phyloP scores from a whole-genome alignment of 2,329 filamentous ascomycete species.

The Emydomyces testavorans region DNA sequence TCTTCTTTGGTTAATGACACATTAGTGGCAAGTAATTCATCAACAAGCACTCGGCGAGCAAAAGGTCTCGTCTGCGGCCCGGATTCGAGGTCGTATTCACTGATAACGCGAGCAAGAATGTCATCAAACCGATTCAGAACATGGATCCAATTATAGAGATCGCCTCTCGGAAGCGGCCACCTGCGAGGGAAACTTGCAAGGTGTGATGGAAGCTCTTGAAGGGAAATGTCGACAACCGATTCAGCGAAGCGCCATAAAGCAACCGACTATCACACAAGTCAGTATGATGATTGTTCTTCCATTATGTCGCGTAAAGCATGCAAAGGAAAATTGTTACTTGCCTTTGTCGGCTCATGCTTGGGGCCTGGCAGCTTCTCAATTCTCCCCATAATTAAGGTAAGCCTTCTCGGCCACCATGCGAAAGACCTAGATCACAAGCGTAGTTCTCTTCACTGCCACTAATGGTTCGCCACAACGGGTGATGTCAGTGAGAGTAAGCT shows the following conservation, averaged over 20 bases:
- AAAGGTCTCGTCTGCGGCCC: conserved; percentile 75
- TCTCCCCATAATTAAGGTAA: conserved; percentile 38
- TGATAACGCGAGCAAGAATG: conserved; percentile 70
- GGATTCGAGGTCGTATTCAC: conserved; percentile 64
- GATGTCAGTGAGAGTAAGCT: conserved; percentile 5
- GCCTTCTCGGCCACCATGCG: conserved; percentile 33
- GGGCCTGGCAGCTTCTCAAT: conserved; percentile 43
- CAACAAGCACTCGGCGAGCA: conserved; percentile 30
- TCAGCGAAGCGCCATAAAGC: conserved; percentile 74
- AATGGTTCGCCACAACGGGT: conserved; percentile 10
- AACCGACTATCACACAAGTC: conserved; percentile 54
- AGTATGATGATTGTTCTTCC: conserved; percentile 11
- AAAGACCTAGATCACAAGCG: conserved; percentile 17
- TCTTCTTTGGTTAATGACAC: conserved; percentile 44
- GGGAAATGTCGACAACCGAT: conserved; percentile 53
- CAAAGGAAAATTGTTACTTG: conserved; percentile 25
- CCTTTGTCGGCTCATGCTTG: conserved; percentile 43
- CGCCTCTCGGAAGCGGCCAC: conserved; percentile 93
- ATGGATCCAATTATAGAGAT: conserved; percentile 96
- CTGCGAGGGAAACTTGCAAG: conserved; percentile 70
- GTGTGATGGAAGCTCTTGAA: conserved; percentile 65
- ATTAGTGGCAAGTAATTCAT: conserved; percentile 48
- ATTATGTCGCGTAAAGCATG: neutral
- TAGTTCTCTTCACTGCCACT: neutral
- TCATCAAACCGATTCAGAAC: conserved; percentile 87